Evolutionary conservation across 352 stramenopile genomes (phyloP).

Genomic region (Pythium scleroteichum): DNA sequence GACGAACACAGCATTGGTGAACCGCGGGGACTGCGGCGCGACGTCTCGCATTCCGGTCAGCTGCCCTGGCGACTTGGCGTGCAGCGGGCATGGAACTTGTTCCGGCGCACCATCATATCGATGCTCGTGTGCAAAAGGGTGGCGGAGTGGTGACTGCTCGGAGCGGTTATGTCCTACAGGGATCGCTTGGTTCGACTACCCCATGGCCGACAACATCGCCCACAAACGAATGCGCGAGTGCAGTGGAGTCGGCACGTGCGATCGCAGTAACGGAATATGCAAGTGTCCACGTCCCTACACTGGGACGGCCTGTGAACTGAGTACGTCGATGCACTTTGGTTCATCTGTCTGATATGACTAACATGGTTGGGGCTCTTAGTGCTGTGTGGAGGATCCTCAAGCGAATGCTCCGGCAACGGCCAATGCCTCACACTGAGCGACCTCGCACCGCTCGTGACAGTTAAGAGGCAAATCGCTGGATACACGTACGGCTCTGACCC

Average conservation of each 20-base stretch:
- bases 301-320: conserved; percentile 64
- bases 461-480: conserved; percentile 54
- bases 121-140: conserved; percentile 74
- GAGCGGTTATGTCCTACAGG: conserved; percentile 60
- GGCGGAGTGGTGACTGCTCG: conserved; percentile 75
- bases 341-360: not conserved
- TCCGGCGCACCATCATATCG: conserved; percentile 48
- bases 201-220: conserved; percentile 47
- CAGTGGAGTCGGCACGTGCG: conserved; percentile 61
- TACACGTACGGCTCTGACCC: conserved; percentile 67
- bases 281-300: conserved; percentile 74
- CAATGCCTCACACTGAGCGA: conserved; percentile 72
- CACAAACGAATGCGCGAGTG: conserved; percentile 60
- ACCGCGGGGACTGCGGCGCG: conserved; percentile 66
- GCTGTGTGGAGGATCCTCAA: conserved; percentile 39
- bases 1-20: conserved; percentile 38
- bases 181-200: conserved; percentile 71
- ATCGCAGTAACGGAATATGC: conserved; percentile 67
- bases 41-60: conserved; percentile 55
- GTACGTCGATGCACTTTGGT: conserved; percentile 35
- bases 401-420: conserved; percentile 75
- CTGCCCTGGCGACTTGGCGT: conserved; percentile 68
- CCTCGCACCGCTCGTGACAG: conserved; percentile 47
- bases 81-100: conserved; percentile 80
- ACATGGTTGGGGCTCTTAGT: conserved; percentile 34